These are phyloP conservation scores for Potentilla sterilis DNA, from an alignment of 306 rosid genomes.

Conservation along the genomic window DNA sequence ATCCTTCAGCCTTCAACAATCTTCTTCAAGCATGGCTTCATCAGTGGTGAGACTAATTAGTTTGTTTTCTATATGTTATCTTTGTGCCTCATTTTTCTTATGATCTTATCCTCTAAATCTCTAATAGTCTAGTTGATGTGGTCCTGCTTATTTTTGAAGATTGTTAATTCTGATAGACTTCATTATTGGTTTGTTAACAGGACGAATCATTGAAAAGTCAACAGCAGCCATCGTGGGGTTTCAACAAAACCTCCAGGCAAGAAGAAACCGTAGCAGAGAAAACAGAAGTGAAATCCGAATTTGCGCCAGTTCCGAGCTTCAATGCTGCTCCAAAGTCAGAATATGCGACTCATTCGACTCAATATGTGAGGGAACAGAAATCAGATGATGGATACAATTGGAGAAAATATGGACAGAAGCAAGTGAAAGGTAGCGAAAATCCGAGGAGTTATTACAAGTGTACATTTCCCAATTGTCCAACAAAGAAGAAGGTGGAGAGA, in stretches of 20 bases:
- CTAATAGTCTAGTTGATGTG: neutral
- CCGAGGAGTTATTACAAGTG: constrained; percentile 93
- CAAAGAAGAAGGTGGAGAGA: constrained; percentile 88
- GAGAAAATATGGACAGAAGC: constrained; percentile 94
- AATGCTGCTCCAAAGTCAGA: constrained; percentile 31
- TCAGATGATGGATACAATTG: too few species aligned
- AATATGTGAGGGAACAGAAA: constrained; percentile 51
- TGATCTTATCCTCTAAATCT: constrained; percentile 8
- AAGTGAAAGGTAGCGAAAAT: constrained; percentile 92
- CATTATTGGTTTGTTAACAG: constrained; percentile 12
- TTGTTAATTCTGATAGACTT: constrained; percentile 10
- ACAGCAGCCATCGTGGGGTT: constrained; percentile 48
- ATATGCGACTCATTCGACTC: constrained; percentile 31
- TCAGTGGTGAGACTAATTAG: constrained; percentile 53
- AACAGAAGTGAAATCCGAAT: constrained; percentile 58
- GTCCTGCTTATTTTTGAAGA: neutral
- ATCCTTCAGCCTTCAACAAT: constrained; percentile 30
- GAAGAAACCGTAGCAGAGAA: constrained; percentile 33
- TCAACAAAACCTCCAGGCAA: constrained; percentile 33
- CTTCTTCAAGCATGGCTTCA: constrained; percentile 49
- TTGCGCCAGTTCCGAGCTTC: constrained; percentile 32
- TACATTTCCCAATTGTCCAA: constrained; percentile 59
- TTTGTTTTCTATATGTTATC: neutral
- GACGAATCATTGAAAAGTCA: too few species aligned
- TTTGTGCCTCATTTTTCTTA: neutral